These are phyloP conservation scores for Aspergillus piperis DNA, from an alignment of 2,329 filamentous ascomycete species.

Conservation along the genomic window DNA sequence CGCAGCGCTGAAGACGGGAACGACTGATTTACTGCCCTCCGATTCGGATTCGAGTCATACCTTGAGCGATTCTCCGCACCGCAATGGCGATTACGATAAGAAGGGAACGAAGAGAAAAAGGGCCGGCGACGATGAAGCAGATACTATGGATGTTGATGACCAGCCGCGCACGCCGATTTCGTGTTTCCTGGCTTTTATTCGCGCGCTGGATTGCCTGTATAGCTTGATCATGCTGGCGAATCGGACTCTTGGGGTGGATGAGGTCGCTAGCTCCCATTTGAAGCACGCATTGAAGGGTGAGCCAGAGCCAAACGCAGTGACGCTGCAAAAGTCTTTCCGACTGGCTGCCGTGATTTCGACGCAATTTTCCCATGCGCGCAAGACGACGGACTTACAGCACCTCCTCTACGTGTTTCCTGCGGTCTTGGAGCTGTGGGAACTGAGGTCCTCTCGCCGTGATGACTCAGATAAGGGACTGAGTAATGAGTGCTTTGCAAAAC, in stretches of 20 bases:
- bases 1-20: conserved; percentile 27
- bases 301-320: conserved; percentile 35
- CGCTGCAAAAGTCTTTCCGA: conserved; percentile 39
- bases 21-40: conserved; percentile 26
- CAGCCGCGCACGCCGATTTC: conserved; percentile 32
- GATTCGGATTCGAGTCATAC: conserved; percentile 41
- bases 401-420: conserved; percentile 37
- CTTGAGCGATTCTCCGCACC: conserved; percentile 30
- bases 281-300: conserved; percentile 42
- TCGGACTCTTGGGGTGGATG: conserved; percentile 28
- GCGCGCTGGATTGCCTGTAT: conserved; percentile 38
- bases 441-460: conserved; percentile 37
- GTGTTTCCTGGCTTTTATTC: conserved; percentile 38
- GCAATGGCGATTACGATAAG: conserved; percentile 22
- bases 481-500: conserved; percentile 38
- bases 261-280: conserved; percentile 41
- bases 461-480: conserved; percentile 36
- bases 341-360: conserved; percentile 34
- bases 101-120: conserved; percentile 45
- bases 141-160: conserved; percentile 36
- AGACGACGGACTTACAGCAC: conserved; percentile 37
- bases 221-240: conserved; percentile 32
- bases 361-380: conserved; percentile 31
- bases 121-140: conserved; percentile 25
- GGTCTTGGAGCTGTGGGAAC: conserved; percentile 41